Evolutionary conservation across 306 rosid genomes (phyloP), one percentile per base, ranked within the genome.

Genomic region (Dryas alaskensis): DNA sequence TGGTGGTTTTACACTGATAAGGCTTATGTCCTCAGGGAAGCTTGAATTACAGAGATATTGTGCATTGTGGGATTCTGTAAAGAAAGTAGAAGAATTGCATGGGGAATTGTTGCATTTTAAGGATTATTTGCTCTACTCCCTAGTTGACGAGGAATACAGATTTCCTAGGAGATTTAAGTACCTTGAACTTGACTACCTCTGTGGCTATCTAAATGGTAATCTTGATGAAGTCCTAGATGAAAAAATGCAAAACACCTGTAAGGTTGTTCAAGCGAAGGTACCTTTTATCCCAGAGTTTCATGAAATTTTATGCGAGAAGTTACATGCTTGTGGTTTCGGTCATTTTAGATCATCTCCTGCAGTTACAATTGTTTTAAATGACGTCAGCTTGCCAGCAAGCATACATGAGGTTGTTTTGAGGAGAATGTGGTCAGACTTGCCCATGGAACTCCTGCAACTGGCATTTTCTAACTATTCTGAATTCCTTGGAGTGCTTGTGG

Each of bases 11-110:
- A 85, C 92, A 3, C 16, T 89, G 74, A 48, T 89, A 65, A 84
- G 94, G 78, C 85, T 89, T 31, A 63, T 82, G 84, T 89, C 89
- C 10, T 85, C 94, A 10, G 90, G 97, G 70, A 80, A 67, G 76
- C 84, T 91, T 77, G 97, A 91, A 78, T 75, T 81, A 73, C 94
- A 91, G 76, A 82, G 87, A 69, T 91, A 87, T 72, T 66, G 50
- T 42, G 89, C 97, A 43, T 81, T 88, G 1, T 79, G 84, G 90
- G 62, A 57, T 61, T 62, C 57, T 4, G 47, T 79, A 60, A 77
- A 72, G 40, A 69, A 63, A 44, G 47, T 73, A 16, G 83, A 84
- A 75, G 64, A 65, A 77, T 76, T 63, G 55, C 89, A 81, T 43
- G 60, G 59, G 44, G 72, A 82, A 55, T 65, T 45, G 10, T 67